Percentiles rank a stretch among this genome's conserved stretches.
Evolutionary conservation across 768 basidiomycete genomes (phyloP).

Genomic region (Hortiboletus campestris): DNA sequence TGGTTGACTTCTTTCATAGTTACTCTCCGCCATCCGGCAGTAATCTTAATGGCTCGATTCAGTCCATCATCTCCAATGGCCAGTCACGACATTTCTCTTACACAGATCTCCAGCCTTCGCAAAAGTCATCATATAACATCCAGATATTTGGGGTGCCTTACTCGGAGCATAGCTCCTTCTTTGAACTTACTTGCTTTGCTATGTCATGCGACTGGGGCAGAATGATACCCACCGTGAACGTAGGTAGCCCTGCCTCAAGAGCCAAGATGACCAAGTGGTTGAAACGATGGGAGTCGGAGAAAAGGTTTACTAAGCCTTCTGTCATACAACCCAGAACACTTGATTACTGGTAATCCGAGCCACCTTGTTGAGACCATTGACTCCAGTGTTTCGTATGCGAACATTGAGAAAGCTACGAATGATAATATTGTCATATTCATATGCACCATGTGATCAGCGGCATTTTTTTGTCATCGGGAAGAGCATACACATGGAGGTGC

Average conservation of each 20-base stretch:
- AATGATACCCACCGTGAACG: slow-evolving; percentile 96
- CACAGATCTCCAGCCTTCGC: slow-evolving; percentile 61
- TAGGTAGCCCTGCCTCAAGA: slow-evolving; percentile 68
- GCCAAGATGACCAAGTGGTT: slow-evolving; percentile 91
- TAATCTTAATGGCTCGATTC: slow-evolving; percentile 59
- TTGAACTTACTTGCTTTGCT: slow-evolving; percentile 93
- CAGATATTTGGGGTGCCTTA: slow-evolving; percentile 86
- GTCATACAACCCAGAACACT: slow-evolving; percentile 37
- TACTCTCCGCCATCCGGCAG: slow-evolving; percentile 66
- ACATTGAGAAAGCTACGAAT: not conserved
- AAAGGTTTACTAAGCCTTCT: slow-evolving; percentile 46
- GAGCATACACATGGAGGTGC: slow-evolving; percentile 22
- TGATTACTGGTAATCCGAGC: slow-evolving; percentile 45
- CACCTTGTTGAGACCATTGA: not conserved
- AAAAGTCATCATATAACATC: slow-evolving; percentile 65
- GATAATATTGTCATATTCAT: slow-evolving; percentile 7
- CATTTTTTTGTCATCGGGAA: slow-evolving; percentile 21
- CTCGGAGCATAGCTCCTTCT: slow-evolving; percentile 95
- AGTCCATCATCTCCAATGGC: slow-evolving; percentile 64
- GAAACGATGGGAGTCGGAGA: slow-evolving; percentile 83
- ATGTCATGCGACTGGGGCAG: slow-evolving; percentile 80
- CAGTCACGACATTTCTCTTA: slow-evolving; percentile 69
- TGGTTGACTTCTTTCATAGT: slow-evolving; percentile 35
- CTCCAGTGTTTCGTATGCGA: not conserved
- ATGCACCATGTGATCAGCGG: slow-evolving; percentile 14